phyloP scores from a whole-genome alignment of 164 flowering plant genomes.

The Aristolochia californica region DNA sequence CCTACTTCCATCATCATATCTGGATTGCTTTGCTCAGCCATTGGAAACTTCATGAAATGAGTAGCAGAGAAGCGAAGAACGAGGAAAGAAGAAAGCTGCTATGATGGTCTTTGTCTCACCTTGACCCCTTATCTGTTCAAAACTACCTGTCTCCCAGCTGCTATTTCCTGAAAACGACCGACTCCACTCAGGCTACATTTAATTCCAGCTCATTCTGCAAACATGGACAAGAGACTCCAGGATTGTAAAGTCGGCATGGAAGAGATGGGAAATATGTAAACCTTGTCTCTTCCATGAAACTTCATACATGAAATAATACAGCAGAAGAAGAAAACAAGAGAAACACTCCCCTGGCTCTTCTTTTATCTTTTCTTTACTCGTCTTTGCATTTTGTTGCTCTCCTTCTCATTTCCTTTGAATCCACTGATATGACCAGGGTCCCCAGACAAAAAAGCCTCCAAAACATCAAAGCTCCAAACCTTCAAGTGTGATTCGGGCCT shows the following conservation, averaged over 20 bases:
- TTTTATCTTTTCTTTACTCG: conserved; percentile 3
- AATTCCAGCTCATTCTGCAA: too few species aligned
- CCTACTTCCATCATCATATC: conserved; percentile 3
- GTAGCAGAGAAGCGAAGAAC: not conserved
- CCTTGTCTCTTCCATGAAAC: not conserved
- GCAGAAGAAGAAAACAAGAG: too few species aligned
- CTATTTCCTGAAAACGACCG: not conserved
- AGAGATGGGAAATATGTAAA: too few species aligned
- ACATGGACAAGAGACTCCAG: not conserved
- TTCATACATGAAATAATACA: not conserved
- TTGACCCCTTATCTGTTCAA: not conserved
- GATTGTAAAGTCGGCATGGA: not conserved
- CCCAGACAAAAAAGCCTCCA: conserved; percentile 25
- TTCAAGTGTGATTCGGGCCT: too few species aligned
- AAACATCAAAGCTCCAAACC: conserved; percentile 23
- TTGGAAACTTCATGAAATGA: conserved; percentile 2
- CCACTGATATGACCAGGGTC: conserved; percentile 7
- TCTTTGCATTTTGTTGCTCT: not conserved
- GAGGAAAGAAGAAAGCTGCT: not conserved
- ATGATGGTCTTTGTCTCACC: not conserved
- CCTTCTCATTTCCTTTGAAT: not conserved
- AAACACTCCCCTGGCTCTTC: not conserved
- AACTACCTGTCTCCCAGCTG: not conserved
- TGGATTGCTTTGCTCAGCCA: conserved; percentile 29
- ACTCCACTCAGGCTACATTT: too few species aligned